phyloP scores from a whole-genome alignment of 2,329 filamentous ascomycete species.

The Ascochyta fabae region DNA sequence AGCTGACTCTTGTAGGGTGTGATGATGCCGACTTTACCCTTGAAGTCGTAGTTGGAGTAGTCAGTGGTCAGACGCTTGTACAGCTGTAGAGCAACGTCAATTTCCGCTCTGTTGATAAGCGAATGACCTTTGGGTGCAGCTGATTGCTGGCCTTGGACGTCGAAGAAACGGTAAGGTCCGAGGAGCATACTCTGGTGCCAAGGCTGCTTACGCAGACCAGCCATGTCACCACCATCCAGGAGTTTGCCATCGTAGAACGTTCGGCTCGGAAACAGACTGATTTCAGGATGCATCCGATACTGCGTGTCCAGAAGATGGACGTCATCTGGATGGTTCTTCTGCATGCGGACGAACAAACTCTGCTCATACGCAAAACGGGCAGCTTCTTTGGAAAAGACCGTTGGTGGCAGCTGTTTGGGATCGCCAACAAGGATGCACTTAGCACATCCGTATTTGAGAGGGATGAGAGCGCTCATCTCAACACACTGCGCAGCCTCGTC shows the following conservation, averaged over 20 bases:
- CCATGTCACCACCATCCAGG: conserved; percentile 86
- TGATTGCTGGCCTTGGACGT: conserved; percentile 87
- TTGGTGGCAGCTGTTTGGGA: conserved; percentile 95
- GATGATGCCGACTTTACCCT: conserved; percentile 91
- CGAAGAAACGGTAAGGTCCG: conserved; percentile 95
- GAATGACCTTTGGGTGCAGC: conserved; percentile 85
- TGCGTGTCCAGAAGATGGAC: conserved; percentile 96
- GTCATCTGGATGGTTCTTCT: conserved; percentile 84
- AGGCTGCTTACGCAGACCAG: conserved; percentile 72
- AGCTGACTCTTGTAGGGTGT: conserved; percentile 97
- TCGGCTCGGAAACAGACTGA: conserved; percentile 86
- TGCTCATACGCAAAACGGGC: conserved; percentile 95
- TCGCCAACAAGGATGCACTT: conserved; percentile 98
- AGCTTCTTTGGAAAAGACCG: conserved; percentile 91
- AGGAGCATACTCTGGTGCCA: conserved; percentile 87
- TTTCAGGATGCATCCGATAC: conserved; percentile 99
- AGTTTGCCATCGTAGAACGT: conserved; percentile 92
- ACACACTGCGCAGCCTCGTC: conserved; percentile 98
- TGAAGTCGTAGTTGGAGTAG: conserved; percentile 71
- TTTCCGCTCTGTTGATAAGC: conserved; percentile 84
- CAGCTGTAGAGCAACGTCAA: conserved; percentile 83
- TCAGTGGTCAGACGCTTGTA: conserved; percentile 81
- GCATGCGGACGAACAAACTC: conserved; percentile 98
- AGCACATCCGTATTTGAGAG: conserved; percentile 93
- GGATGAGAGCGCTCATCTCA: conserved; percentile 93